Conservation (phyloP, 2,329 filamentous ascomycete genomes). For the Penicillium sp. region DNA sequence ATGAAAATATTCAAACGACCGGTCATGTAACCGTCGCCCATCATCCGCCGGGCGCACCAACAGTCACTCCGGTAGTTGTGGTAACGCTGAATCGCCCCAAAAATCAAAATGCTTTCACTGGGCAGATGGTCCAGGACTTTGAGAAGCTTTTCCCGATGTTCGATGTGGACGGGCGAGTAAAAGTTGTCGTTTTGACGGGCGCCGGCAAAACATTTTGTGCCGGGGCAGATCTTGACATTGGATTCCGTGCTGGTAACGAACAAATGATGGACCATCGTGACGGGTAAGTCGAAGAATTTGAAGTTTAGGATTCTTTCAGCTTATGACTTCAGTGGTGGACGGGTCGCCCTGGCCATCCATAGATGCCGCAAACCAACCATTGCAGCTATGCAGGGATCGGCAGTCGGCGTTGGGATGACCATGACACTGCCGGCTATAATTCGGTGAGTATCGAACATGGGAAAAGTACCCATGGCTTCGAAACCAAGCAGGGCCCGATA, state of each 20-base stretch:
- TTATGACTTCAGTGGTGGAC: conserved; percentile 25
- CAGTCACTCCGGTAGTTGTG: conserved; percentile 51
- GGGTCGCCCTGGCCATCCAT: conserved; percentile 54
- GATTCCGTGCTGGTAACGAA: conserved; percentile 45
- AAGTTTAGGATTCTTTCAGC: conserved; percentile 35
- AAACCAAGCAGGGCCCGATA: too few species aligned
- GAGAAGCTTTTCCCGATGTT: conserved; percentile 38
- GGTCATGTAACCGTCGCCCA: conserved; percentile 42
- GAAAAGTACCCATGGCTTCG: neutral
- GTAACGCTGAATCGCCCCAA: conserved; percentile 57
- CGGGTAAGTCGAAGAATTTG: conserved; percentile 40
- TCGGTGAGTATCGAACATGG: conserved; percentile 25
- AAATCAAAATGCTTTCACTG: conserved; percentile 62
- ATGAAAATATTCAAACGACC: conserved; percentile 21
- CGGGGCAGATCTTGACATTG: conserved; percentile 58
- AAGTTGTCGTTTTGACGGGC: conserved; percentile 58
- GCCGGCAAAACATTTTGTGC: conserved; percentile 51
- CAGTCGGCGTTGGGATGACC: conserved; percentile 61
- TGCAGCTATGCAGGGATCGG: conserved; percentile 57
- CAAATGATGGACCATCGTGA: conserved; percentile 54
- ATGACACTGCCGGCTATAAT: conserved; percentile 61
- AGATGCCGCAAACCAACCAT: conserved; percentile 60
- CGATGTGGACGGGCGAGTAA: conserved; percentile 57
- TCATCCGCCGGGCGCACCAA: conserved; percentile 48
- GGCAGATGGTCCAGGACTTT: conserved; percentile 52